Base-by-base conservation (phyloP, 139 green algal species). In the Spirogloea muscicola region DNA sequence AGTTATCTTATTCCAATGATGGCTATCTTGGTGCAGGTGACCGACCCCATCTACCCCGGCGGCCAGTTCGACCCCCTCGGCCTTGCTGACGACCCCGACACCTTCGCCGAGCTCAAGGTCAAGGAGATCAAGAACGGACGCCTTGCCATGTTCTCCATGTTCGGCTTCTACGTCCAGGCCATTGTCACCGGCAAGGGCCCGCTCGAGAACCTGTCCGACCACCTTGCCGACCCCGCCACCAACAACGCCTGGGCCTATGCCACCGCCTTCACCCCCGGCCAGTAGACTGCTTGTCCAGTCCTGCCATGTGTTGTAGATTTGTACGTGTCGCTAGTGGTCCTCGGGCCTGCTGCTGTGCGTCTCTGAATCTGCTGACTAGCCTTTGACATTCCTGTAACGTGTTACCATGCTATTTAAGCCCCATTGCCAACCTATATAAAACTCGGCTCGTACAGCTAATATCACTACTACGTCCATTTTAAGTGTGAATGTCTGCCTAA, bases 111-210 rank as follows among this genome's bases (percentile, higher is more conserved):
- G 76, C 49, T 84, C 33, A 89, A 91, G 88, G 88, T 95, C 3
- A 96, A 96, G 89, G 91, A 96, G 88, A 91, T 95, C 82, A 97
- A 97, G 89, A 80, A 80, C 49, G 72, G 72, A 33, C 65, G 72
- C 9, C 68, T 82, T 31, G 74, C 74, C 74, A 82, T 82, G 74
- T 80, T 72, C 66, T 87, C 80, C 68, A 86, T 91, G 72, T 85
- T 94, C 68, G 90, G 90, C 48, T 89, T 82, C 63, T 83, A 72
- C 42, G 84, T 84, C 10, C 90, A 95, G 83, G 91, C 90, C 21
- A 75, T 94, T 37, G 77, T 97, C 48, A 97, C 93, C 51, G 76
- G 77, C 61, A 83, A 94, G 77, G 91, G 91, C 29, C 94, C 94
- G 39, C 89, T 88, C 43, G 33, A 91, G 74, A 97, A 97, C 91